Percentiles rank a stretch among this genome's conserved stretches.
Conservation (phyloP, 2,329 filamentous ascomycete genomes). For the Apiospora hydei region DNA sequence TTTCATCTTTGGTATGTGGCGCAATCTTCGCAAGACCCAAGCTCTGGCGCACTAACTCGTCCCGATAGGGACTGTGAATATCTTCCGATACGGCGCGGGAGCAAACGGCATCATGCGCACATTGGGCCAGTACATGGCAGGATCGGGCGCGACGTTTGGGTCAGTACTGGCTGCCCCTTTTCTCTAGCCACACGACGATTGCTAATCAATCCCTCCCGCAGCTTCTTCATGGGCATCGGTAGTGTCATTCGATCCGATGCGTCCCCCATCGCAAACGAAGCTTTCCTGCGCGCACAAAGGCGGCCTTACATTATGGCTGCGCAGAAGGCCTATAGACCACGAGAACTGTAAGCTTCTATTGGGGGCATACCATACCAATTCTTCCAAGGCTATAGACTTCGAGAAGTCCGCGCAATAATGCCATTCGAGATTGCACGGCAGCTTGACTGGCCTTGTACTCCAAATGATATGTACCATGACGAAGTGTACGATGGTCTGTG, state of each 20-base stretch:
- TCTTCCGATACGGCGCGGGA: conserved; percentile 93
- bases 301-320: conserved; percentile 72
- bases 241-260: conserved; percentile 94
- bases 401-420: not conserved
- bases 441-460: conserved; percentile 10
- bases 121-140: conserved; percentile 94
- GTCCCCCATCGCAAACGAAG: conserved; percentile 75
- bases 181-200: not conserved
- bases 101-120: conserved; percentile 94
- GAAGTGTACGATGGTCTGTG: not conserved
- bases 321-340: conserved; percentile 49
- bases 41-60: not conserved
- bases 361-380: not conserved
- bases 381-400: not conserved
- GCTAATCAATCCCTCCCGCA: conserved; percentile 42
- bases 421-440: not conserved
- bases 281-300: conserved; percentile 77
- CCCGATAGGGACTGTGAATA: conserved; percentile 82
- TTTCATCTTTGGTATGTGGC: conserved; percentile 86
- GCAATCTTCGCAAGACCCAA: not conserved
- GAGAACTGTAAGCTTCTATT: conserved; percentile 34
- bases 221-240: conserved; percentile 98
- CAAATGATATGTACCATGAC: not conserved
- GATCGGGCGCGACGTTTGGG: conserved; percentile 96
- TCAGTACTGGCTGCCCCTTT: conserved; percentile 51